Evolutionary conservation across 176 grass and related monocot genomes (phyloP), one percentile per base, ranked within the genome.

Genomic region (Oryza longistaminata): DNA sequence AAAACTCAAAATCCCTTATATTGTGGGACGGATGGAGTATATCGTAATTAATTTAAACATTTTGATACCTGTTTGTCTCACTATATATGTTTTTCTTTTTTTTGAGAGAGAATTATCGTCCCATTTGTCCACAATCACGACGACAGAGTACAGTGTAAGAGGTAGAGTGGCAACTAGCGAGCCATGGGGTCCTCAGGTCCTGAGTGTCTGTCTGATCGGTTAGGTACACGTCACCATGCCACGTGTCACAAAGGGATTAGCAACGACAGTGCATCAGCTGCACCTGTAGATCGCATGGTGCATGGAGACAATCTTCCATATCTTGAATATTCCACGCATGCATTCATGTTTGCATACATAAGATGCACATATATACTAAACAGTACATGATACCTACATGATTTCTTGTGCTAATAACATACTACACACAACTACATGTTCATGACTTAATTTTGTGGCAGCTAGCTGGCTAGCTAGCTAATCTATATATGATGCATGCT

Each of bases 201-300:
- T 55, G 17, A 1, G 1, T 55, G 52, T 55, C 52, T 55, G 52
- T 5, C 50, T 55, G 16, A 55, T 55, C 3, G 50, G 5, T 55
- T 17, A 52, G 15, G 50, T 22, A 39, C 8, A 16, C 44, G 55
- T 37, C 24, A 42, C 22, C 14, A 65, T 52, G 52, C 71, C 77
- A 90, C 52, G 71, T 70, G 29, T 29, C 77, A 44, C n/a, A 1
- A 24, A 33, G 65, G 64, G 78, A 76, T 81, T 46, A 64, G 71
- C 77, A 29, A 37, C 25, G 80, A 78, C 66, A 82, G 77, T 69
- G 17, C 53, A 24, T 37, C 71, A 75, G 40, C 42, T 66, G 58
- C 40, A 66, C 45, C 15, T 74, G 16, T 13, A 82, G 17, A 55
- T 29, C 44, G 52, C 34, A 26, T 12, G 42, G 19, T 66, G n/a